Evolutionary conservation across 306 rosid genomes (phyloP).

Genomic region (Astragalus membranaceus): DNA sequence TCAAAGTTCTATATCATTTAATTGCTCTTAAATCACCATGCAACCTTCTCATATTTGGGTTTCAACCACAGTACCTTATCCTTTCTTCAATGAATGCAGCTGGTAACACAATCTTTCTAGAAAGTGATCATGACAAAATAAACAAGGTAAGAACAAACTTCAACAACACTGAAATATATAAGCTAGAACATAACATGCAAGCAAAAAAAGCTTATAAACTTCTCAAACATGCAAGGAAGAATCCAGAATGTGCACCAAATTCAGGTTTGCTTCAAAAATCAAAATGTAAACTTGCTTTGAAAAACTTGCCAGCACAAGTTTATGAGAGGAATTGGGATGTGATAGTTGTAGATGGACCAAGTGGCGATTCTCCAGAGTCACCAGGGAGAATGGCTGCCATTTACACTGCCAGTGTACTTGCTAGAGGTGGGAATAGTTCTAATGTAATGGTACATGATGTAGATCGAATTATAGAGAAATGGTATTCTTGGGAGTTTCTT

Average conservation of each 20-base stretch:
- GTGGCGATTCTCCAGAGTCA: constrained; percentile 51
- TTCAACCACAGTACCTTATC: constrained; percentile 51
- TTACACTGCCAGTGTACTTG: constrained; percentile 63
- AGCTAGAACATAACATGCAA: constrained; percentile 40
- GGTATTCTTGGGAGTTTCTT: constrained; percentile 95
- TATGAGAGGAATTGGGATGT: constrained; percentile 71
- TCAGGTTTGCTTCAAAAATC: constrained; percentile 44
- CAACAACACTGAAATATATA: constrained; percentile 48
- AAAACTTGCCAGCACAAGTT: constrained; percentile 56
- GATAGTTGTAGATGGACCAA: constrained; percentile 80
- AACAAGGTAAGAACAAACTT: constrained; percentile 28
- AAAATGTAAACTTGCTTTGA: constrained; percentile 72
- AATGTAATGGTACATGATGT: constrained; percentile 70
- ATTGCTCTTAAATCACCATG: constrained; percentile 63
- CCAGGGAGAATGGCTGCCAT: constrained; percentile 82
- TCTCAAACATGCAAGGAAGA: constrained; percentile 66
- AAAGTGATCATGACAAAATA: constrained; percentile 42
- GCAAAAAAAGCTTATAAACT: constrained; percentile 67
- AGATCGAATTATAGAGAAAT: constrained; percentile 72
- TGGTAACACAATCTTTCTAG: constrained; percentile 73
- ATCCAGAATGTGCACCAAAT: constrained; percentile 43
- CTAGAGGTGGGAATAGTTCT: constrained; percentile 56
- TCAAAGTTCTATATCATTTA: constrained; percentile 48
- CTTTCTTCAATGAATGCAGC: constrained; percentile 64
- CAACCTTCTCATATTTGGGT: constrained; percentile 84